phyloP scores from a whole-genome alignment of 495 filamentous ascomycete genomes.

The Daldinia decipiens region DNA sequence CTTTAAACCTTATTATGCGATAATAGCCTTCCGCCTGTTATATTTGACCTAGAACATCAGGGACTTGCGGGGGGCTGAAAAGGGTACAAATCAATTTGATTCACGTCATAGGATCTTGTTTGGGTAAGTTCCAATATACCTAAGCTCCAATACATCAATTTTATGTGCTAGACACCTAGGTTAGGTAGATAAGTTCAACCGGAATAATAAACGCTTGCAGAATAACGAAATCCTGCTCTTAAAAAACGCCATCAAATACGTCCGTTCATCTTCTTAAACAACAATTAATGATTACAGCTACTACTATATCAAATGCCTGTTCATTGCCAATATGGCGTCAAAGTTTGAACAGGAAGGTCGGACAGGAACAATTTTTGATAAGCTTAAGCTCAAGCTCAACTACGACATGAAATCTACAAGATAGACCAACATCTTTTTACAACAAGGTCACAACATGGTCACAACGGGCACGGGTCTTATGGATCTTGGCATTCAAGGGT shows the following conservation, averaged over 20 bases:
- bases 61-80: slow-evolving; percentile 9
- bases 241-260: background rate
- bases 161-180: too few species aligned
- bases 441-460: slow-evolving; percentile 3
- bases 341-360: slow-evolving; percentile 14
- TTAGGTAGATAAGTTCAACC: slow-evolving; percentile 7
- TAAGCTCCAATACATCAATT: too few species aligned
- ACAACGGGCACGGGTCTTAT: background rate
- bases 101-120: slow-evolving; percentile 8
- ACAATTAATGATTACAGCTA: background rate
- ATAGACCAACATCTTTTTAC: slow-evolving; percentile 9
- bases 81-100: slow-evolving; percentile 1
- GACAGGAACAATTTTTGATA: slow-evolving; percentile 13
- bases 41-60: slow-evolving; percentile 12
- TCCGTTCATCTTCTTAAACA: background rate
- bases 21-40: slow-evolving; percentile 8
- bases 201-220: background rate
- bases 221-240: too few species aligned
- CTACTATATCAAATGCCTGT: too few species aligned
- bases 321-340: too few species aligned
- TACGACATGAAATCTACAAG: slow-evolving; percentile 22
- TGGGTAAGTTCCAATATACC: background rate
- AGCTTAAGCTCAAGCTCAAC: slow-evolving; percentile 28
- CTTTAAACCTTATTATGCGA: slow-evolving; percentile 14
- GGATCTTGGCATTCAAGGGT: slow-evolving; percentile 26